Percentiles rank a stretch among this genome's conserved stretches.
Conservation (phyloP, 805 yeast genomes). For the Ogataea siamensis region DNA sequence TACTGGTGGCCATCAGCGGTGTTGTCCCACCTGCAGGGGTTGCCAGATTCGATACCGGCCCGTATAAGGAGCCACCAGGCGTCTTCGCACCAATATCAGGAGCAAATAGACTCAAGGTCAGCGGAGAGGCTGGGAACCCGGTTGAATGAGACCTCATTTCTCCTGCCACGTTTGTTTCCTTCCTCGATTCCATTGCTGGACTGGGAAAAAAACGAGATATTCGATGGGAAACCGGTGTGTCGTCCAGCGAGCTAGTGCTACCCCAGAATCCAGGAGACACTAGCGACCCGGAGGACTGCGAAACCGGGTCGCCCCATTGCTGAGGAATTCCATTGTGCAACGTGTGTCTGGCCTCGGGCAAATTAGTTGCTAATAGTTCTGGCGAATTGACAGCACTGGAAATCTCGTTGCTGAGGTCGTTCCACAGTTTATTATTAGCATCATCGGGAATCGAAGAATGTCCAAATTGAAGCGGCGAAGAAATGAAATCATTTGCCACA, state of each 20-base stretch:
- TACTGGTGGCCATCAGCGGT: slow-evolving; percentile 8
- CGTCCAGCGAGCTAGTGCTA: slow-evolving; percentile 20
- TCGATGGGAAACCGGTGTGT: slow-evolving; percentile 26
- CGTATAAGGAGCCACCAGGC: slow-evolving; percentile 2
- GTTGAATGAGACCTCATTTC: slow-evolving; percentile 21
- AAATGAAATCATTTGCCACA: slow-evolving; percentile 1
- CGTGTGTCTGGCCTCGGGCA: neutral
- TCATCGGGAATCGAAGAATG: neutral
- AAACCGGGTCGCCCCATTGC: slow-evolving; percentile 5
- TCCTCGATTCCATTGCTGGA: slow-evolving; percentile 27
- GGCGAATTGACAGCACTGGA: slow-evolving; percentile 9
- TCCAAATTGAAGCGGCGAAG: slow-evolving; percentile 10
- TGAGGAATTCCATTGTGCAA: neutral
- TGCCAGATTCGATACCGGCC: slow-evolving; percentile 1
- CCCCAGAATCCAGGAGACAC: slow-evolving; percentile 30
- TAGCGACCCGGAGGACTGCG: slow-evolving; percentile 15
- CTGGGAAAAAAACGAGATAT: slow-evolving; percentile 38
- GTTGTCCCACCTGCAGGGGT: slow-evolving; percentile 11
- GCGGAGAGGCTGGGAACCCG: slow-evolving; percentile 23
- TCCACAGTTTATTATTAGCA: slow-evolving; percentile 16
- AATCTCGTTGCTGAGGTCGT: slow-evolving; percentile 16
- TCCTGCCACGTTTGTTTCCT: slow-evolving; percentile 14
- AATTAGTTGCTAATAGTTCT: neutral
- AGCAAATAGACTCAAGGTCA: slow-evolving; percentile 20
- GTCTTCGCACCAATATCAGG: slow-evolving; percentile 3